These are phyloP conservation scores for Aspergillus quadrilineatus DNA, from an alignment of 2,329 filamentous ascomycete species.

Conservation along the genomic window DNA sequence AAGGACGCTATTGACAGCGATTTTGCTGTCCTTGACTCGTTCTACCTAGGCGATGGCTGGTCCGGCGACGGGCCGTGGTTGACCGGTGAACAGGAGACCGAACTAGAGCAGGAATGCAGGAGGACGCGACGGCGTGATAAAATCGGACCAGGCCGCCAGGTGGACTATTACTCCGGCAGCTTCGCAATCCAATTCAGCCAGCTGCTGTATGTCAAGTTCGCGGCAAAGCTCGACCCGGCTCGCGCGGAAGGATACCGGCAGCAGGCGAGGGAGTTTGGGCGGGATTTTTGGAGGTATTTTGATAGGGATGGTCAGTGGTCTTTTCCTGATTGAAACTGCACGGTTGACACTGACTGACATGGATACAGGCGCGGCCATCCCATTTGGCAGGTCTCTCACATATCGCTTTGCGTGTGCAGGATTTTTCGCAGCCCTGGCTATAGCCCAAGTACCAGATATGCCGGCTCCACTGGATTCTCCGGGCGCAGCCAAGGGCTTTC, in stretches of 20 bases:
- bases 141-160: constrained; percentile 9
- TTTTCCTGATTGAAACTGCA: not conserved
- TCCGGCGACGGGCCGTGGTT: constrained; percentile 18
- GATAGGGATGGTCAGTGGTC: constrained; percentile 4
- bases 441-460: constrained; percentile 12
- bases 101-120: not conserved
- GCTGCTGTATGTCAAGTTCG: constrained; percentile 16
- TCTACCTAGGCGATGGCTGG: constrained; percentile 19
- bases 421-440: constrained; percentile 19
- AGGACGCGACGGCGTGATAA: not conserved
- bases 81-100: not conserved
- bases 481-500: constrained; percentile 13
- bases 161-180: constrained; percentile 23
- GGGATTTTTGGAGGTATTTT: constrained; percentile 19
- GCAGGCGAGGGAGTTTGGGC: constrained; percentile 17
- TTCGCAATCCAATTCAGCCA: constrained; percentile 24
- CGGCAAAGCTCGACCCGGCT: constrained; percentile 3
- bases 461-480: constrained; percentile 12
- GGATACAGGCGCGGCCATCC: constrained; percentile 6
- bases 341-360: not conserved
- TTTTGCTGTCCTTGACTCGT: constrained; percentile 17
- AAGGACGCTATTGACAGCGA: constrained; percentile 4
- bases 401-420: constrained; percentile 20
- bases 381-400: constrained; percentile 11
- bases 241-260: constrained; percentile 11